A percentile compares a stretch with the other conserved stretches of the same genome.
phyloP scores from a whole-genome alignment of 2,329 filamentous ascomycete genomes.

The Cercospora janseana region DNA sequence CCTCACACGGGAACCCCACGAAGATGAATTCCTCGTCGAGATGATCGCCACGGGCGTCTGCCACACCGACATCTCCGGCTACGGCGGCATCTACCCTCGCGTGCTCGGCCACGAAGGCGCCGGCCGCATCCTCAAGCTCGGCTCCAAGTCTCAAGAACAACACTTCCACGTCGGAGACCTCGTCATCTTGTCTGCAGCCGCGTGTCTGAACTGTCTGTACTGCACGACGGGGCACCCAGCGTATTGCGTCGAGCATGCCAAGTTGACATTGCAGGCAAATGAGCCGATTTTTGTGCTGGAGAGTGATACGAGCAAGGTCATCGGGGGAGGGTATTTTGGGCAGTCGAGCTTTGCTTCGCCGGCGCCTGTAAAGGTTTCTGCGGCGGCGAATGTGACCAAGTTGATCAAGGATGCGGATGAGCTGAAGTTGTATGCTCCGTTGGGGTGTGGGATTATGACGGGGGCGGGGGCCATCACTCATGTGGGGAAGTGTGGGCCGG shows the following conservation, averaged over 20 bases:
- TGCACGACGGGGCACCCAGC: constrained; percentile 47
- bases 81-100: constrained; percentile 27
- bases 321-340: constrained; percentile 40
- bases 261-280: constrained; percentile 32
- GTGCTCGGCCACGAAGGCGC: constrained; percentile 32
- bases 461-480: constrained; percentile 47
- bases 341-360: constrained; percentile 40
- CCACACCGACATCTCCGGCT: constrained; percentile 46
- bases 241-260: constrained; percentile 47
- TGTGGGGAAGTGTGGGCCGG: constrained; percentile 32
- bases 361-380: constrained; percentile 34
- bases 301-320: constrained; percentile 19
- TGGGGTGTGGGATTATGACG: constrained; percentile 48
- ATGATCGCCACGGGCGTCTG: constrained; percentile 55
- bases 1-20: constrained; percentile 24
- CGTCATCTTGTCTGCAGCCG: constrained; percentile 46
- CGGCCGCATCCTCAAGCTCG: constrained; percentile 24
- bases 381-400: constrained; percentile 32
- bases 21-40: constrained; percentile 51
- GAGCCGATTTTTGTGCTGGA: constrained; percentile 27
- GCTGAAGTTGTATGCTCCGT: constrained; percentile 39
- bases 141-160: constrained; percentile 16
- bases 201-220: constrained; percentile 45
- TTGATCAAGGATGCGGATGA: constrained; percentile 27
- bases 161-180: constrained; percentile 39